phyloP scores from a whole-genome alignment of 352 stramenopile genomes.

The Phytophthora nicotianae region DNA sequence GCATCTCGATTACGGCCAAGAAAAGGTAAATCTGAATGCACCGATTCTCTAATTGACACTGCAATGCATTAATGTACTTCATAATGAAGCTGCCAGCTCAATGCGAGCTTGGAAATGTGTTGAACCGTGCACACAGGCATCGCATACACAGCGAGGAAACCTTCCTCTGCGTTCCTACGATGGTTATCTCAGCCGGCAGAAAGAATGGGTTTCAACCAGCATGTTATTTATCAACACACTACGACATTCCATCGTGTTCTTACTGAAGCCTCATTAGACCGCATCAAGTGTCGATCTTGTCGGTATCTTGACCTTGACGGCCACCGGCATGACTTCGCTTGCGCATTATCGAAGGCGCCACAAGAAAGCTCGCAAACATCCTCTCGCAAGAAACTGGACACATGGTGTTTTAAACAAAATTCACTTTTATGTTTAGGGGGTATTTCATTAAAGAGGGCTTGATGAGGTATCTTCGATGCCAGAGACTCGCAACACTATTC shows the following conservation, averaged over 20 bases:
- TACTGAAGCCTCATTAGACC: not conserved
- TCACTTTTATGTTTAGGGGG: not conserved
- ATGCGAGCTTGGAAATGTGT: not conserved
- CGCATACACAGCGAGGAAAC: constrained; percentile 16
- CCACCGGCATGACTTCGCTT: constrained; percentile 13
- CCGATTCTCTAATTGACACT: constrained; percentile 8
- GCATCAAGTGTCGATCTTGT: constrained; percentile 4
- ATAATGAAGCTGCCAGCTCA: not conserved
- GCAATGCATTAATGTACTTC: constrained; percentile 14
- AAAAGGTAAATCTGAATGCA: constrained; percentile 12
- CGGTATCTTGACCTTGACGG: not conserved
- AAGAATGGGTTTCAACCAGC: not conserved
- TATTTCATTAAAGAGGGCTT: not conserved
- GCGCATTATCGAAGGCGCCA: constrained; percentile 7
- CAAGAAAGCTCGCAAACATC: constrained; percentile 13
- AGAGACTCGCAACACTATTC: not conserved
- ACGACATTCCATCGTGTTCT: not conserved
- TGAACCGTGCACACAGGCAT: not conserved
- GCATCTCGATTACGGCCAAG: constrained; percentile 16
- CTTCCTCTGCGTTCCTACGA: constrained; percentile 4
- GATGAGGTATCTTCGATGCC: not conserved
- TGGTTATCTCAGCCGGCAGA: not conserved
- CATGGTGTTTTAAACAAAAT: constrained; percentile 5
- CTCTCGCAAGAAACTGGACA: constrained; percentile 14
- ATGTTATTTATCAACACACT: not conserved